Base-by-base conservation (phyloP, 2,329 filamentous ascomycete genomes). In the Aspergillus spinulosporus region DNA sequence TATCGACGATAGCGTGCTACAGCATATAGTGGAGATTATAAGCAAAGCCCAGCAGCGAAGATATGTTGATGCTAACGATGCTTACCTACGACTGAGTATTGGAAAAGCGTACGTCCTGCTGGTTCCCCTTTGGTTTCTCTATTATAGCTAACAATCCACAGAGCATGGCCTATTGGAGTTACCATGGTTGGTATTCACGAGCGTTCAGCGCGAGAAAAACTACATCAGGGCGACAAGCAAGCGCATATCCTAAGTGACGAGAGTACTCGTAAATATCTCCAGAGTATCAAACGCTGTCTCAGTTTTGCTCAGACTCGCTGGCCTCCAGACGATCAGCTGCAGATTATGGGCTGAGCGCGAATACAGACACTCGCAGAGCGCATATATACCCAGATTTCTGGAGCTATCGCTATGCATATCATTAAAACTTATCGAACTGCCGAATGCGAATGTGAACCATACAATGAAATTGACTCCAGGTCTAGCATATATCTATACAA, bases 151-250 rank as follows among this genome's bases (percentile, higher is more conserved):
- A 66, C 52, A n/a, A 12, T 5, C 4, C 42, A 34, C 56, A 82
- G 79, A 60, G 94, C 94, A 12, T 99, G 94, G 94, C 94, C 94
- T 26, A 99, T 99, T 68, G 94, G 94, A 76, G 94, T 99, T 39
- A 99, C 94, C 73, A 99, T 97, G 94, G 94, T 99, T 68, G 94
- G 94, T 80, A 99, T 99, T 66, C 94, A 99, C 83, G 94, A 97
- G 80, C 86, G 94, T 69, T 94, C 89, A 64, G 93, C 94, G 15
- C 85, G 94, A 61, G 94, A 99, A 77, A 99, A 99, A 77, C 78
- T 99, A 58, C 92, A 97, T 71, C 86, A 94, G 72, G 82, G 79
- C 59, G 83, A 84, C 61, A 83, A 84, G 63, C 88, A 92, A 68
- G 94, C 93, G 3, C 92, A 99, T 73, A 96, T 97, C 66, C 92